Evolutionary conservation across 805 yeast genomes (phyloP).

Genomic region (Aciculoconidium aculeatum): DNA sequence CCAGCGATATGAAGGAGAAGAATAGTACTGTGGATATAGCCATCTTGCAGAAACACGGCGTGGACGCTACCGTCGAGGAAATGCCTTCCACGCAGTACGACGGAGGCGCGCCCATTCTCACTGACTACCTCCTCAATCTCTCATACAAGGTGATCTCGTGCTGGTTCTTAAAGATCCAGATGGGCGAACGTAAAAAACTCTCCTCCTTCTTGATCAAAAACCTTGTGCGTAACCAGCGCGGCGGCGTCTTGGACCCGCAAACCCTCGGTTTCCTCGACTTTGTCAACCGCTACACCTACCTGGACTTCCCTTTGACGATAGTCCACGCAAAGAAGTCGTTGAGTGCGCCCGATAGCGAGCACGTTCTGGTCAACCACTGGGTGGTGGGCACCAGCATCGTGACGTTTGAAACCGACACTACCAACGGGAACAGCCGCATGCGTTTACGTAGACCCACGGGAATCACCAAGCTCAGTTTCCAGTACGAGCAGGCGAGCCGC

Average conservation of each 20-base stretch:
- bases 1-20: slow-evolving; percentile 43
- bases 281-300: slow-evolving; percentile 58
- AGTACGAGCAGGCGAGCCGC: slow-evolving; percentile 15
- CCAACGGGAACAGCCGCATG: slow-evolving; percentile 47
- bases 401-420: slow-evolving; percentile 47
- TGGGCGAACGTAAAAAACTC: slow-evolving; percentile 52
- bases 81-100: slow-evolving; percentile 47
- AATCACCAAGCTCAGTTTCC: slow-evolving; percentile 40
- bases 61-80: slow-evolving; percentile 47
- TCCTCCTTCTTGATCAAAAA: slow-evolving; percentile 60
- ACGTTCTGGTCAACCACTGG: slow-evolving; percentile 42
- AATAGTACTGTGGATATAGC: slow-evolving; percentile 8
- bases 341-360: slow-evolving; percentile 7
- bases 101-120: slow-evolving; percentile 42
- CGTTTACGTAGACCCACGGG: slow-evolving; percentile 66
- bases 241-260: slow-evolving; percentile 38
- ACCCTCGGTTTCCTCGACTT: slow-evolving; percentile 63
- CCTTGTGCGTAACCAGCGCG: slow-evolving; percentile 27
- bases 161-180: slow-evolving; percentile 64
- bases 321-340: slow-evolving; percentile 8
- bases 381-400: slow-evolving; percentile 52
- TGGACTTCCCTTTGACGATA: slow-evolving; percentile 53
- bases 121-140: slow-evolving; percentile 55
- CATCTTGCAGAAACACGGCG: slow-evolving; percentile 31
- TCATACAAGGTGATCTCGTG: slow-evolving; percentile 64